Evolutionary conservation across 129 eudicot species (phyloP).

Genomic region (Arctium minus): DNA sequence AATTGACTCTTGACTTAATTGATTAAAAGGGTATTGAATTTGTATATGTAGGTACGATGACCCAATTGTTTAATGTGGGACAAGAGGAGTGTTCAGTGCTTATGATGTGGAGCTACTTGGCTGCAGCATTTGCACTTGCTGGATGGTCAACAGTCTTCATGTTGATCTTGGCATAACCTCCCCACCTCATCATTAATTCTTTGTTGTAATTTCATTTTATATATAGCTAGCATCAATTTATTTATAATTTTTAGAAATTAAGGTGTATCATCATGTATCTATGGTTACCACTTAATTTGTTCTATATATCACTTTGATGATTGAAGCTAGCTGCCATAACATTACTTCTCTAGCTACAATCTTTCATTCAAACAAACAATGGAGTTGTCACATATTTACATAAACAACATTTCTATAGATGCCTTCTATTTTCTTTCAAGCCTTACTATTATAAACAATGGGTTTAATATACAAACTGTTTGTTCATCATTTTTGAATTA

Average conservation of each 20-base stretch:
- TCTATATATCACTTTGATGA: background rate
- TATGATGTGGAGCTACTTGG: slow-evolving; percentile 60
- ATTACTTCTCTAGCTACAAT: too few relatives aligned
- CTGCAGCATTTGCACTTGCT: slow-evolving; percentile 50
- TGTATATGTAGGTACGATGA: slow-evolving; percentile 48
- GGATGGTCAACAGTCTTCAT: slow-evolving; percentile 63
- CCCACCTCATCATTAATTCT: too few relatives aligned
- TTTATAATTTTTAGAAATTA: background rate
- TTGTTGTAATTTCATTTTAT: background rate
- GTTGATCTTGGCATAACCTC: slow-evolving; percentile 46
- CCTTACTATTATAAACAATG: too few relatives aligned
- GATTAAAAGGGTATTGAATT: background rate
- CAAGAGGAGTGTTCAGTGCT: slow-evolving; percentile 68
- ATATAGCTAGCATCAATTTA: background rate
- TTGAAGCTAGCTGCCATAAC: background rate
- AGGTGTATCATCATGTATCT: background rate
- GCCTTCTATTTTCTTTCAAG: too few relatives aligned
- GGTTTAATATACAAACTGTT: too few relatives aligned
- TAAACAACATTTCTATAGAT: too few relatives aligned
- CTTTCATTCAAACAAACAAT: too few relatives aligned
- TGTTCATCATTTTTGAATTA: too few relatives aligned
- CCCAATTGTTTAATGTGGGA: slow-evolving; percentile 64
- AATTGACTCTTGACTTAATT: too few relatives aligned
- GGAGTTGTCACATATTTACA: background rate
- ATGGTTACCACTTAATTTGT: background rate